A percentile compares a stretch with the other conserved stretches of the same genome.
Evolutionary conservation across 208 protist genomes (phyloP).

Genomic region (Crithidia bombi): DNA sequence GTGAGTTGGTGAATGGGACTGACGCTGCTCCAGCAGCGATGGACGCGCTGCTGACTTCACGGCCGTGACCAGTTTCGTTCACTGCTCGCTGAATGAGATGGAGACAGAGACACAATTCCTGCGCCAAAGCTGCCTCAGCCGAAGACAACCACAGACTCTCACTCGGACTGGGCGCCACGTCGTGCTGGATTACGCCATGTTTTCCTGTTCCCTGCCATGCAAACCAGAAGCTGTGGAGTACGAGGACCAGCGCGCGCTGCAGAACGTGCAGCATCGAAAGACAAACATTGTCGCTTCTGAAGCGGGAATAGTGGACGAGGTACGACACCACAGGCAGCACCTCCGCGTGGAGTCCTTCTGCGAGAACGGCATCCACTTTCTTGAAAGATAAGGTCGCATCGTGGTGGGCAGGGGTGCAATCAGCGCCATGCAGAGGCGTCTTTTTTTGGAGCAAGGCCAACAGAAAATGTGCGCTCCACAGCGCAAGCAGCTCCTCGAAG

Average conservation of each 20-base stretch:
- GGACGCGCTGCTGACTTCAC: too few relatives aligned
- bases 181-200: background rate
- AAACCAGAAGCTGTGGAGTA: conserved; percentile 21
- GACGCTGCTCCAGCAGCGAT: background rate
- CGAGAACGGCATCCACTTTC: too few relatives aligned
- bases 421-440: background rate
- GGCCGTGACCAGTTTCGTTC: background rate
- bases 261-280: background rate
- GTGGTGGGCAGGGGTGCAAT: background rate
- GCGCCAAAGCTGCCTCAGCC: conserved; percentile 12
- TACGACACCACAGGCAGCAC: conserved; percentile 25
- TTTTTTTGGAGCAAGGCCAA: conserved; percentile 4
- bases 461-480: conserved; percentile 30
- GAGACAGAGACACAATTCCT: conserved; percentile 14
- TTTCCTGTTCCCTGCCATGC: conserved; percentile 6
- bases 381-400: too few relatives aligned
- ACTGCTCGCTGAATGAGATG: background rate
- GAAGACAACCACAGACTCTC: background rate
- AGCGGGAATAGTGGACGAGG: background rate
- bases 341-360: background rate
- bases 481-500: conserved; percentile 21
- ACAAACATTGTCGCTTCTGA: background rate
- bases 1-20: too few relatives aligned
- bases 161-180: background rate
- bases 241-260: conserved; percentile 15